Evolutionary conservation across 108 stramenopile species (phyloP).

Genomic region (Cylindrotheca closterium): DNA sequence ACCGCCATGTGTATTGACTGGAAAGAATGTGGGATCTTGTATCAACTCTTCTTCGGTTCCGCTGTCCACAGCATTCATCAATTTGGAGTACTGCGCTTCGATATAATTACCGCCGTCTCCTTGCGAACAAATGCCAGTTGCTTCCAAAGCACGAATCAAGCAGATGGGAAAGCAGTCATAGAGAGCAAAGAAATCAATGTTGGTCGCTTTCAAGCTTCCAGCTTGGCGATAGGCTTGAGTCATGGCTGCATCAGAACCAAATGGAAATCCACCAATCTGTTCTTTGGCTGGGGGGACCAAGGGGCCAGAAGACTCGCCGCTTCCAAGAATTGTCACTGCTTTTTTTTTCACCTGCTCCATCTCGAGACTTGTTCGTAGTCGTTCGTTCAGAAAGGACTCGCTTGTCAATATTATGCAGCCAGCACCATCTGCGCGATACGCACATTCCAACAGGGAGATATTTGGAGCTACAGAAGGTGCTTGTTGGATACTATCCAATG

Average conservation of each 20-base stretch:
- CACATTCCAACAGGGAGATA: slow-evolving; percentile 41
- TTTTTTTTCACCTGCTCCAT: slow-evolving; percentile 16
- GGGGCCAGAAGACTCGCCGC: slow-evolving; percentile 42
- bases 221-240: slow-evolving; percentile 28
- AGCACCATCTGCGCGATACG: slow-evolving; percentile 41
- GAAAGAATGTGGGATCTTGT: slow-evolving; percentile 29
- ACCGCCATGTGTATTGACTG: slow-evolving; percentile 49
- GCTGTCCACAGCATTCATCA: slow-evolving; percentile 19
- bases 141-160: slow-evolving; percentile 42
- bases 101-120: slow-evolving; percentile 25
- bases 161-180: slow-evolving; percentile 58
- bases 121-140: slow-evolving; percentile 20
- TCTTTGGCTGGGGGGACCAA: slow-evolving; percentile 27
- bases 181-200: slow-evolving; percentile 50
- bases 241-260: slow-evolving; percentile 37
- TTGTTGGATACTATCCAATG: slow-evolving; percentile 20
- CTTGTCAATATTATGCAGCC: slow-evolving; percentile 40
- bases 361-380: no score
- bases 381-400: slow-evolving; percentile 20
- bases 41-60: slow-evolving; percentile 5
- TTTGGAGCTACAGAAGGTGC: slow-evolving; percentile 23
- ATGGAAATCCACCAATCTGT: slow-evolving; percentile 26
- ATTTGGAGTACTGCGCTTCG: slow-evolving; percentile 30
- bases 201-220: slow-evolving; percentile 16
- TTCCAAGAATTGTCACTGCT: slow-evolving; percentile 23